phyloP scores from a whole-genome alignment of 148 eudicot species.

The Rhododendron henanense region DNA sequence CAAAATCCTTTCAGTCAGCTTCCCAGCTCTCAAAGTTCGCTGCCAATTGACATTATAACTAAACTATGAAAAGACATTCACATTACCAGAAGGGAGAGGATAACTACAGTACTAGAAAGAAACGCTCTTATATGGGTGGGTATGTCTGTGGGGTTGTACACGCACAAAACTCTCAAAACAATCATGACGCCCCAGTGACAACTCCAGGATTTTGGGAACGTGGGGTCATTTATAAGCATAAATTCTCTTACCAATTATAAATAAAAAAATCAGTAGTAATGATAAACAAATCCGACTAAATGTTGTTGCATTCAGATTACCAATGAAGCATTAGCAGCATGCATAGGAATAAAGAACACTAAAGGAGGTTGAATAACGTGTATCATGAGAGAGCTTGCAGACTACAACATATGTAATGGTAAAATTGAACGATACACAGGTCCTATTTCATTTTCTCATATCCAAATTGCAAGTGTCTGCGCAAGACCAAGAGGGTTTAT shows the following conservation, averaged over 20 bases:
- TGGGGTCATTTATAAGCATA: no score
- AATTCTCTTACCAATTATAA: no score
- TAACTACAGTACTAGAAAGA: no score
- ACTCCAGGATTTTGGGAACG: no score
- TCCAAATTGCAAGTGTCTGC: neutral
- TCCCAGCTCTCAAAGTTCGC: conserved; percentile 94
- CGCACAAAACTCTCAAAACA: no score
- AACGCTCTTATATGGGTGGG: no score
- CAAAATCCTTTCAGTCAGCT: conserved; percentile 79
- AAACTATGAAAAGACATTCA: neutral
- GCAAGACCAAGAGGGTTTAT: neutral
- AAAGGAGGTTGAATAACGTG: neutral
- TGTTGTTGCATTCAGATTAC: neutral
- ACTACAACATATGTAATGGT: neutral
- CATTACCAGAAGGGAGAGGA: neutral
- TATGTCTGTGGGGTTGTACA: no score
- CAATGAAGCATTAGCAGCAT: neutral
- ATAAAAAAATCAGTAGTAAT: no score
- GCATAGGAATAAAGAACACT: neutral
- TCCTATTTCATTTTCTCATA: neutral
- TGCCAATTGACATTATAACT: conserved; percentile 26
- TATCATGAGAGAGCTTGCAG: neutral
- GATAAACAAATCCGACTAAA: neutral
- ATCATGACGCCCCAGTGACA: no score
- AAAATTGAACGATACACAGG: neutral